Base-by-base conservation (phyloP, 1,139 yeast species). In the Arxiozyma telluris region DNA sequence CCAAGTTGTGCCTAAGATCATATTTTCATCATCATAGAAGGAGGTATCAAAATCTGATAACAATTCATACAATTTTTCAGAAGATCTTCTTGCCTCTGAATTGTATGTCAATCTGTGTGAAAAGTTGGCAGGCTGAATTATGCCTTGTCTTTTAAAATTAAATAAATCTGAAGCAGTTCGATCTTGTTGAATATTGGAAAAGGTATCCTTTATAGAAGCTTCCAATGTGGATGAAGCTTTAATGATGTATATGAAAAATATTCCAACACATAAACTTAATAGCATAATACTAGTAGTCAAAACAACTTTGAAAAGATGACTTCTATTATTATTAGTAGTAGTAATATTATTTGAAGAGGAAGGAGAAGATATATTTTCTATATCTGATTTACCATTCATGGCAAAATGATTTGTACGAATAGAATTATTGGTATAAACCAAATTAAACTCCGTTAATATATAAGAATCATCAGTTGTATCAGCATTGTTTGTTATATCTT, bases 11-110 rank as follows among this genome's bases (percentile, higher is more conserved):
- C 75, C 75, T n/a, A 73, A 71, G 0, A 71, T 64, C 65, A 76
- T 73, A 4, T 61, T 50, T 1, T 60, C 69, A 4, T 63, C 60
- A 58, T 81, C 83, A 60, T 76, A 81, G 60, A 71, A 79, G 1
- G 81, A 72, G 51, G 71, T 61, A 27, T 73, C 71, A 1, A 77
- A 69, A 58, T 74, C 74, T n/a, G 72, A 66, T 41, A 81, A 53
- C 38, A 67, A 58, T 51, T 72, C 71, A 25, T 73, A 74, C 41
- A 74, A 60, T 51, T 68, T 66, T 41, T 63, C 57, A 0, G 74
- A 71, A 23, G 65, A 53, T 48, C 59, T 58, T 51, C 68, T 58
- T 22, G 58, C 55, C 38, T 57, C 58, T 22, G 54, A 38, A 47
- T 58, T 38, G 25, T 52, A 53, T n/a, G 44, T 42, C 30, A 58